These are phyloP conservation scores for Aspergillus caelatus DNA, from an alignment of 2,329 filamentous ascomycete species.

Conservation along the genomic window DNA sequence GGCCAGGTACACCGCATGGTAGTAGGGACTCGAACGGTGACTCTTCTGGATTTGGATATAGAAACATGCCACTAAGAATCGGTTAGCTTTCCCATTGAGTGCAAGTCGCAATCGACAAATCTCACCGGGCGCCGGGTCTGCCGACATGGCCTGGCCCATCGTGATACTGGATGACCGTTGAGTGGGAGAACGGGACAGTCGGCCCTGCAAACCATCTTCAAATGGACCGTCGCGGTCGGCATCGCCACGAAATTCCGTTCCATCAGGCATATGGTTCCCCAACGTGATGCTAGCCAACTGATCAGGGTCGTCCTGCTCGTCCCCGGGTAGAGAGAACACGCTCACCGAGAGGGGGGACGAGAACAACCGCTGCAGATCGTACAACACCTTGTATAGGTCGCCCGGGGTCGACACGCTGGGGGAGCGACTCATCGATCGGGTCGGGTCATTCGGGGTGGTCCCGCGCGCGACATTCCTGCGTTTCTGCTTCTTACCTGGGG, in stretches of 20 bases:
- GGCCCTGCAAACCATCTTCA: not conserved
- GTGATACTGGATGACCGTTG: not conserved
- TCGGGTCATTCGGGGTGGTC: not conserved
- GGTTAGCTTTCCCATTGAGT: not conserved
- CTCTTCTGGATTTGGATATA: constrained; percentile 16
- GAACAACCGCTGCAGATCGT: not conserved
- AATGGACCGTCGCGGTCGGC: not conserved
- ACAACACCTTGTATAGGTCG: not conserved
- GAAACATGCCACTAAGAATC: not conserved
- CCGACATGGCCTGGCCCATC: not conserved
- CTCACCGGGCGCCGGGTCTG: not conserved
- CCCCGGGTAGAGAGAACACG: not conserved
- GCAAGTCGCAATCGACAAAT: not conserved
- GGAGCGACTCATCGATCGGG: not conserved
- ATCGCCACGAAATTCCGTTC: not conserved
- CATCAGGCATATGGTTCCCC: not conserved
- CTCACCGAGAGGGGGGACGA: not conserved
- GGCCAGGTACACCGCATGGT: constrained; percentile 80
- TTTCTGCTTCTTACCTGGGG: not conserved
- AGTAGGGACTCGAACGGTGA: constrained; percentile 59
- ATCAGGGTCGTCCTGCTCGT: not conserved
- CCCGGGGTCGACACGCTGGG: not conserved
- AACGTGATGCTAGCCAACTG: not conserved
- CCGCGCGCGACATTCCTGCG: not conserved
- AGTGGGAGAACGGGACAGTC: not conserved